Base-by-base conservation (phyloP, 2,329 filamentous ascomycete species). In the Penicillium sp. region DNA sequence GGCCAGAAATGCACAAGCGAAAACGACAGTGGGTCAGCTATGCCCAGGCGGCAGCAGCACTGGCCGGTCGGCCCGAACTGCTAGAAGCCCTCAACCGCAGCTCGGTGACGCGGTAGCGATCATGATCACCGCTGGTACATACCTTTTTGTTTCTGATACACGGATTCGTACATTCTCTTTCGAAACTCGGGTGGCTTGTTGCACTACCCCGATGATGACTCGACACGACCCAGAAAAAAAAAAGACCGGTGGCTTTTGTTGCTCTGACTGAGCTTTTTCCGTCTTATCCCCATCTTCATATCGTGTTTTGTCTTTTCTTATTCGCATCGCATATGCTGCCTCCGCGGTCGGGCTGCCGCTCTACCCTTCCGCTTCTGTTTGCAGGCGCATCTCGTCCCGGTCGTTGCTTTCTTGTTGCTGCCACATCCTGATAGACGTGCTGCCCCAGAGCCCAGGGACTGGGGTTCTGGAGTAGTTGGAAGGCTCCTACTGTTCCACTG, bases 1-100 rank as follows among this genome's bases (percentile, higher is more conserved):
- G 93, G 93, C 93, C 93, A 1, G 93, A 98, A 73, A 85, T 79
- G 72, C 81, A 94, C 68, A 97, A 96, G 76, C 80, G 93, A 58
- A 84, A 84, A 64, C 81, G 93, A 45, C 80, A 85, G 64, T 98
- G 93, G 93, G 88, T 95, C 66, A 84, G 81, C 36, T 96, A 87
- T 64, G 70, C 77, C 35, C 81, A 94, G 65, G 93, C 93, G n/a
- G 80, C 80, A 50, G 81, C 86, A 53, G 82, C 83, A 33, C 73
- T 98, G 57, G 77, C 80, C 52, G 78, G 80, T 46, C 79, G 93
- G 41, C 91, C 91, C 2, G 93, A 97, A 74, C 75, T 98, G 43
- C 73, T 91, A 50, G 87, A 94, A 64, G 93, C 93, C 19, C 74
- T 98, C 47, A 84, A 86, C 60, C 78, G 86, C 58, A 94, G 87